Base-by-base conservation (phyloP, 306 rosid species). In the Quercus variabilis region DNA sequence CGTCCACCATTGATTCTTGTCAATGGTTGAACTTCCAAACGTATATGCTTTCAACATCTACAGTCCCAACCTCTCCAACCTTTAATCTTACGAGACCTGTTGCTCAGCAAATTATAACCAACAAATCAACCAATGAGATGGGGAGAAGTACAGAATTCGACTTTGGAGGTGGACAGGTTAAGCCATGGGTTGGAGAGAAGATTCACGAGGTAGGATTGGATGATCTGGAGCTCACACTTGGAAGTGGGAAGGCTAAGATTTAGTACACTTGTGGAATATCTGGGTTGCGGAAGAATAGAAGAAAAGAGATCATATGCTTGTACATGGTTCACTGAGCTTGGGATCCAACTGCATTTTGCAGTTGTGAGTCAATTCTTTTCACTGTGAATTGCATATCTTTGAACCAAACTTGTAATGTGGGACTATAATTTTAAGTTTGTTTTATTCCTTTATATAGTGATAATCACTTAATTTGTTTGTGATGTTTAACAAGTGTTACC, bases 121-220 rank as follows among this genome's bases (percentile, higher is more conserved):
- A 75, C 67, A 87, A 82, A 46, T 81, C 85, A 78, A 69, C 82
- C 68, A 80, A 77, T 6, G 94, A 82, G 64, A 82, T 65, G 46
- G 90, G 83, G 76, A 87, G 86, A 73, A 87, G 86, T 65, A 28
- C 89, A 0, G 92, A 82, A 74, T 83, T 84, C 31, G 85, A 85
- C 76, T 85, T 90, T 76, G 90, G 87, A 74, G 86, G 79, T 6
- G 85, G 57, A 64, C 92, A 88, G 82, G 94, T 92, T 74, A 89
- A 87, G 86, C 97, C 99, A 13, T 94, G 99, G 99, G 92, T 90
- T 74, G 98, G 94, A 68, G 94, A 91, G 89, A 88, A 80, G 80
- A 92, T 92, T 86, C 97, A 92, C 35, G 97, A 92, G 33, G 97
- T 89, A 1, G 91, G 97, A 76, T 65, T 88, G 87, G 93, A 88